A percentile compares a stretch with the other conserved stretches of the same genome.
Evolutionary conservation across 129 eudicot species (phyloP).

Genomic region (Escallonia herrerae): DNA sequence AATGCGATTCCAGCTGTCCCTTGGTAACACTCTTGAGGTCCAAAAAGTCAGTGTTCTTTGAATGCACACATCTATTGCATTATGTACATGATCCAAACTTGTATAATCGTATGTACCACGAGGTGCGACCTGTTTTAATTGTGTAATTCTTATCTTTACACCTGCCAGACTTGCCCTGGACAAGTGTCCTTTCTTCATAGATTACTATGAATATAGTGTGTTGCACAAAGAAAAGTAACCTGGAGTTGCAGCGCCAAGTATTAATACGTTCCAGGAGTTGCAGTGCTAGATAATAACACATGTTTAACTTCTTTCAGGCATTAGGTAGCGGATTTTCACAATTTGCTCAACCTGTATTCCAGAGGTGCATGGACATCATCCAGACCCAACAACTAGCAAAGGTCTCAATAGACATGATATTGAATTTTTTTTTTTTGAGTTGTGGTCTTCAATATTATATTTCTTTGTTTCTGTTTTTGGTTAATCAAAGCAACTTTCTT

Average conservation of each 20-base stretch:
- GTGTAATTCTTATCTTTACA: too few relatives aligned
- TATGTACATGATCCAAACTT: too few relatives aligned
- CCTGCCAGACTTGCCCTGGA: too few relatives aligned
- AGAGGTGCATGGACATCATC: slow-evolving; percentile 93
- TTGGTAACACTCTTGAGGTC: too few relatives aligned
- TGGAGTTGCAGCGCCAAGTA: slow-evolving; percentile 1
- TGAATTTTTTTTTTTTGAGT: slow-evolving; percentile 7
- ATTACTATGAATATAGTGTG: not conserved
- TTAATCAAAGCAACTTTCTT: too few relatives aligned
- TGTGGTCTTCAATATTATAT: slow-evolving; percentile 1
- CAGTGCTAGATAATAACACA: slow-evolving; percentile 5
- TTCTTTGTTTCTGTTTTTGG: slow-evolving; percentile 3
- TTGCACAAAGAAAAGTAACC: not conserved
- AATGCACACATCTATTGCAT: too few relatives aligned
- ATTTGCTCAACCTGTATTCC: slow-evolving; percentile 92
- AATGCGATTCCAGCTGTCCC: too few relatives aligned
- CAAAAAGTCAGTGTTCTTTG: too few relatives aligned
- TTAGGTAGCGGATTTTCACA: slow-evolving; percentile 79
- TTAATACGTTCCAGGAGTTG: slow-evolving; percentile 4
- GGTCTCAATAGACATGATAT: slow-evolving; percentile 33
- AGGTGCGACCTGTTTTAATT: too few relatives aligned
- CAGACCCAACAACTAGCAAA: slow-evolving; percentile 86
- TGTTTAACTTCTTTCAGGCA: slow-evolving; percentile 54
- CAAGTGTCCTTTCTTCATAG: not conserved
- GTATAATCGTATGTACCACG: too few relatives aligned